Base-by-base conservation (phyloP, 345 rosid genomes). In the Trapa bicornis region DNA sequence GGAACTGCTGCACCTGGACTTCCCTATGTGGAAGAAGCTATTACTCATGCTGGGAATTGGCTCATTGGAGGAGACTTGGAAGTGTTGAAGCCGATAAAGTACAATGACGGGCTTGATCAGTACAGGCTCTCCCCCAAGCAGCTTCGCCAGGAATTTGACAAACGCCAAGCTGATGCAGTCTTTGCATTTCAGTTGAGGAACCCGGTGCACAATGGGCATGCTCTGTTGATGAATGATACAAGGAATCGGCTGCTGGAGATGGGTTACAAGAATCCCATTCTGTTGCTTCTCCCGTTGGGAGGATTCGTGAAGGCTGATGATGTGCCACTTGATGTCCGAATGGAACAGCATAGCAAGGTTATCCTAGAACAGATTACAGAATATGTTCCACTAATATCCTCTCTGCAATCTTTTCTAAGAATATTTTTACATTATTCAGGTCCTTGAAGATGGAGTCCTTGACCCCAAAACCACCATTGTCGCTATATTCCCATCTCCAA, bases 191-290 rank as follows among this genome's bases (percentile, higher is more conserved):
- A 95, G 80, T 71, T 91, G 42, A 85, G 97, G 72, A 95, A 95
- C 33, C 97, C 99, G 0, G 97, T 94, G 52, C 99, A 94, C 70
- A 94, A 94, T 70, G 99, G 97, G 29, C 99, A 91, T 68, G 96
- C 99, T 7, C 69, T 91, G 45, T 71, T 94, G 76, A 94, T 94
- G 99, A 94, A 91, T 61, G 97, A 94, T 70, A 94, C 97, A 1
- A 82, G 96, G 4, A 80, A 69, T 65, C 75, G 89, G 58, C 89
- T 94, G 75, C 73, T 94, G 77, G 96, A 86, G 56, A 84, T 86
- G 96, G 99, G 99, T 37, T 94, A 78, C 78, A 85, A 86, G 80
- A 91, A 94, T 67, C 99, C 99, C 8, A 81, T 94, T 72, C 80
- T 94, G 36, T 65, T 94, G 76, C 96, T 94, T 73, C 97, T 91